Percentiles rank a stretch among this genome's conserved stretches.
Conservation (phyloP, 169 alveolate species). For the Miamiensis avidus region DNA sequence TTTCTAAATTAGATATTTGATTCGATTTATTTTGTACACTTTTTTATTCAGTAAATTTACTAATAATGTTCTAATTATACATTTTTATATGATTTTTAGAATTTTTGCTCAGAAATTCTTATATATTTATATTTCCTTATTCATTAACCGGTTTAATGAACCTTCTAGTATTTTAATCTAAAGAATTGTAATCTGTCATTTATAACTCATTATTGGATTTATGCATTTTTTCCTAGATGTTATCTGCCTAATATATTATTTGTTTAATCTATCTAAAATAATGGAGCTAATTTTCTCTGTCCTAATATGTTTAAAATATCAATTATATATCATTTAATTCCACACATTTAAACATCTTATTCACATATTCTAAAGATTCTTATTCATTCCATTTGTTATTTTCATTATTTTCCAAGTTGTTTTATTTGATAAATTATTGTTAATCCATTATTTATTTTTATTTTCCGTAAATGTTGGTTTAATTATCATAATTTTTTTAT, state of each 20-base stretch:
- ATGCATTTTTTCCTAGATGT: background rate
- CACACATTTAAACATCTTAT: background rate
- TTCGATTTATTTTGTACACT: too few species aligned
- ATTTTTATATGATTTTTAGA: too few species aligned
- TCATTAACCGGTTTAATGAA: too few species aligned
- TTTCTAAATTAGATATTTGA: too few species aligned
- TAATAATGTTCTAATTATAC: too few species aligned
- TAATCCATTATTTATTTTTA: too few species aligned
- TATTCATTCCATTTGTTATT: background rate
- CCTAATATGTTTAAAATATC: background rate
- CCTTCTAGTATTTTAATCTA: background rate
- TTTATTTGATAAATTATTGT: background rate
- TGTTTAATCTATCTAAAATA: background rate
- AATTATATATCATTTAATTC: background rate
- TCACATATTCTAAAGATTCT: background rate
- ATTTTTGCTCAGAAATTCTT: too few species aligned
- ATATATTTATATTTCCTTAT: background rate
- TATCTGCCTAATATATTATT: background rate
- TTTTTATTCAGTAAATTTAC: too few species aligned
- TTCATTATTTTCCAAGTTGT: too few species aligned
- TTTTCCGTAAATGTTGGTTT: too few species aligned
- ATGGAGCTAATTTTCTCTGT: background rate
- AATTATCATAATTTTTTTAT: too few species aligned
- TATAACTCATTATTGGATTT: background rate
- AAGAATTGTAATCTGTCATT: too few species aligned